These are phyloP conservation scores for Skeletonema costatum DNA, from an alignment of 108 stramenopile species.

Conservation along the genomic window DNA sequence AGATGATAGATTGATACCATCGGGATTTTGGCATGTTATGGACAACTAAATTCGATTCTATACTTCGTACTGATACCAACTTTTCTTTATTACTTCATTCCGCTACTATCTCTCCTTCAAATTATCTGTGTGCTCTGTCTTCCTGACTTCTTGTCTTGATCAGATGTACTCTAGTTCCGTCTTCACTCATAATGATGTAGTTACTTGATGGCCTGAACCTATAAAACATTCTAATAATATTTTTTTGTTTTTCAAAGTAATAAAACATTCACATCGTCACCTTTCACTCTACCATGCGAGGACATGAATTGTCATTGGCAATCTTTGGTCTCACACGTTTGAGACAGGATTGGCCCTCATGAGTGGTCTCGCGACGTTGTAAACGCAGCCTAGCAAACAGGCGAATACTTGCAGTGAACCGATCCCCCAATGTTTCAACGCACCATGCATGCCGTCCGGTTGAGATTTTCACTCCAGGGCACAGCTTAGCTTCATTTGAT, in stretches of 20 bases:
- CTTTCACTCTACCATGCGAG: background rate
- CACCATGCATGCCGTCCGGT: constrained; percentile 52
- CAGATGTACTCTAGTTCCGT: constrained; percentile 71
- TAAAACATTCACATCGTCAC: no score
- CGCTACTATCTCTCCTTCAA: constrained; percentile 60
- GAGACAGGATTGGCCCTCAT: background rate
- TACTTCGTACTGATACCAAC: background rate
- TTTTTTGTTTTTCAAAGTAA: no score
- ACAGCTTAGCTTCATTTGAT: background rate
- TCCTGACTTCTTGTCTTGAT: constrained; percentile 53
- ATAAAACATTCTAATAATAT: no score
- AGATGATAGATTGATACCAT: no score
- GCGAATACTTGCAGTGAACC: constrained; percentile 26
- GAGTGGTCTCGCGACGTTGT: background rate
- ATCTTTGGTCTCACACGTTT: background rate
- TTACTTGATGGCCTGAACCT: no score
- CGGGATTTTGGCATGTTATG: background rate
- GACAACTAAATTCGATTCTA: background rate
- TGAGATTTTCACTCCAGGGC: constrained; percentile 15
- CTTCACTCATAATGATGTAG: no score
- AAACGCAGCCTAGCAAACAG: constrained; percentile 36
- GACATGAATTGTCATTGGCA: constrained; percentile 21
- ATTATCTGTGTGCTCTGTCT: constrained; percentile 41
- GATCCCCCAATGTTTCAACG: constrained; percentile 37
- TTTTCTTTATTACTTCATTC: constrained; percentile 25